Percentiles rank a stretch among this genome's conserved stretches.
phyloP scores from a whole-genome alignment of 371 early-diverging fungal species.

The Mucor lusitanicus region DNA sequence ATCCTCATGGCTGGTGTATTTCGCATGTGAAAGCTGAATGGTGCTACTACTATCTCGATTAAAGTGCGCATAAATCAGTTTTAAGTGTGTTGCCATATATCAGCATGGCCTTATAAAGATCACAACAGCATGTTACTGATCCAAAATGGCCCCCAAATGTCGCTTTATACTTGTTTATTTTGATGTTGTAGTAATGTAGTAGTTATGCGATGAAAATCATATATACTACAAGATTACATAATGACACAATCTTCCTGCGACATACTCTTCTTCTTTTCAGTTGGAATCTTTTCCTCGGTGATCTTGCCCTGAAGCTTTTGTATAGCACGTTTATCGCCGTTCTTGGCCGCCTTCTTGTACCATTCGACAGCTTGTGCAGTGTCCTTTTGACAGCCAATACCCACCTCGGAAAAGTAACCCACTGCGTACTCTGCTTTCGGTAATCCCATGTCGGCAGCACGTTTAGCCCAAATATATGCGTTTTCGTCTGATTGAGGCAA shows the following conservation, averaged over 20 bases:
- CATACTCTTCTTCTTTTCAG: conserved; percentile 47
- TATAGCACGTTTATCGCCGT: conserved; percentile 81
- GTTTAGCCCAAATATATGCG: conserved; percentile 86
- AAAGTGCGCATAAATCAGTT: too few species aligned
- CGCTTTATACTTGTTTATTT: too few species aligned
- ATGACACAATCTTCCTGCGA: conserved; percentile 49
- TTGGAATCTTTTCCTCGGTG: conserved; percentile 48
- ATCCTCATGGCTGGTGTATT: too few species aligned
- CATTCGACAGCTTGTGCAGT: conserved; percentile 72
- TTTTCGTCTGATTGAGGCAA: conserved; percentile 84
- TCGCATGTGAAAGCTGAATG: too few species aligned
- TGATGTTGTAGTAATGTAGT: too few species aligned
- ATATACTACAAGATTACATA: conserved; percentile 30
- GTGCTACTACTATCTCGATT: too few species aligned
- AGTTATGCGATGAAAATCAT: too few species aligned
- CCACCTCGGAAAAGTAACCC: conserved; percentile 84
- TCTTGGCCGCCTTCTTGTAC: conserved; percentile 81
- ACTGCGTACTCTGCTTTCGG: conserved; percentile 90
- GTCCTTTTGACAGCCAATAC: conserved; percentile 74
- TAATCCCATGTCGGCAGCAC: conserved; percentile 83
- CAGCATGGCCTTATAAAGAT: too few species aligned
- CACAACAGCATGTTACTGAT: too few species aligned
- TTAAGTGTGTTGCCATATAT: too few species aligned
- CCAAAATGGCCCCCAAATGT: too few species aligned
- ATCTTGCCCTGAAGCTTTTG: conserved; percentile 56